Conservation (phyloP, 2,329 filamentous ascomycete genomes). For the Diaporthe australafricana region DNA sequence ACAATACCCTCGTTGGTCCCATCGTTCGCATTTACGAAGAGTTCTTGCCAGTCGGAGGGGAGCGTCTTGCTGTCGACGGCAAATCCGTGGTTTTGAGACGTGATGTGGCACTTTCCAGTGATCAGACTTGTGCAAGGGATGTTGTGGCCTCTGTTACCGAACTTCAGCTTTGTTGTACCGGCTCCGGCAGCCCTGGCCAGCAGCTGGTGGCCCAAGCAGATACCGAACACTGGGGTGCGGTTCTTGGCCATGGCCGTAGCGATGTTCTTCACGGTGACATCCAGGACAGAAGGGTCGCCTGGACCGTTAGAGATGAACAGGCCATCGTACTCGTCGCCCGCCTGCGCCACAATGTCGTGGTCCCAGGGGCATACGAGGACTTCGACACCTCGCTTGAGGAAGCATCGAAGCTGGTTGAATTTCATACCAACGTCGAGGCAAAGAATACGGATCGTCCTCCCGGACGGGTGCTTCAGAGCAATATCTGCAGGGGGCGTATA, state of each 20-base stretch:
- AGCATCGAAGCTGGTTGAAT: conserved; percentile 96
- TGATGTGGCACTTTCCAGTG: conserved; percentile 97
- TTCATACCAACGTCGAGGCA: conserved; percentile 98
- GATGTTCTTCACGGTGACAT: conserved; percentile 83
- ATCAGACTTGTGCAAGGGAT: conserved; percentile 97
- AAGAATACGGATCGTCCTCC: conserved; percentile 85
- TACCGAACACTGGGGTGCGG: conserved; percentile 91
- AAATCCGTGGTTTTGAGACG: conserved; percentile 97
- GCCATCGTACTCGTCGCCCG: conserved; percentile 89
- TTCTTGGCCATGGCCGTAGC: conserved; percentile 80
- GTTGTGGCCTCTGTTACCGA: conserved; percentile 98
- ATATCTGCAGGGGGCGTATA: conserved; percentile 80
- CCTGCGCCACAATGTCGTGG: conserved; percentile 84
- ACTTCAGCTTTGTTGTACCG: conserved; percentile 95
- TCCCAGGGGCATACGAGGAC: conserved; percentile 97
- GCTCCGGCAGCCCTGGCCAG: conserved; percentile 90
- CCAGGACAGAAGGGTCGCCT: conserved; percentile 90
- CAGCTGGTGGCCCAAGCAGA: conserved; percentile 94
- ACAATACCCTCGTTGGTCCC: conserved; percentile 98
- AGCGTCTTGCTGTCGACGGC: conserved; percentile 87
- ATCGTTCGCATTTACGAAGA: conserved; percentile 98
- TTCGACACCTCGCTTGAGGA: conserved; percentile 91
- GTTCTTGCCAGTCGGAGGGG: conserved; percentile 85
- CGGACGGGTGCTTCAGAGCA: conserved; percentile 87
- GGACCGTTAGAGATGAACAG: conserved; percentile 98